Evolutionary conservation across 331 rosid genomes (phyloP).

Genomic region (Acacia pycnantha): DNA sequence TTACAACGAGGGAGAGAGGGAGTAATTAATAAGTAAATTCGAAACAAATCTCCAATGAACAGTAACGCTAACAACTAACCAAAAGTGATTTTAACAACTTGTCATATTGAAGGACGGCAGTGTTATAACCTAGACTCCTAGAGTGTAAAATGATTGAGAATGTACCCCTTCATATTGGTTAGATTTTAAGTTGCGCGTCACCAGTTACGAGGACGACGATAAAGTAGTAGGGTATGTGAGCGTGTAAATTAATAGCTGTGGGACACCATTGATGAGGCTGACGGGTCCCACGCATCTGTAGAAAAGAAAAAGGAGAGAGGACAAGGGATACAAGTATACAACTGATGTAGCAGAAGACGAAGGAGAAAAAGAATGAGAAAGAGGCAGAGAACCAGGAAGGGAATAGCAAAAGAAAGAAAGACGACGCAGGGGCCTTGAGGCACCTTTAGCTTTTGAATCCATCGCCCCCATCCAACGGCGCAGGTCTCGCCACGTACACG

Average conservation of each 20-base stretch:
- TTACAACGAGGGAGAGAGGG: no score
- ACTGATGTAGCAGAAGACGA: conserved; percentile 23
- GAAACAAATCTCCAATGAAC: background rate
- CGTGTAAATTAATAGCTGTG: conserved; percentile 14
- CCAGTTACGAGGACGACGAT: background rate
- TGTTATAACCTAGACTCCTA: no score
- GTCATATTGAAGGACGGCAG: no score
- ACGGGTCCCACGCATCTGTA: conserved; percentile 31
- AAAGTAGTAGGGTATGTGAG: background rate
- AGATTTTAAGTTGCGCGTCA: background rate
- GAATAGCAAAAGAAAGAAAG: conserved; percentile 11
- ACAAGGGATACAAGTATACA: background rate
- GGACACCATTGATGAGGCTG: conserved; percentile 10
- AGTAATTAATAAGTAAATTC: background rate
- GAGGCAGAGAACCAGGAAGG: conserved; percentile 14
- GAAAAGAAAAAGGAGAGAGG: conserved; percentile 17
- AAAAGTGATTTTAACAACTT: background rate
- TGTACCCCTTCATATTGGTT: background rate
- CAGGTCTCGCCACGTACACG: background rate
- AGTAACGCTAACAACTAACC: background rate
- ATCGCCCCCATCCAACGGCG: background rate
- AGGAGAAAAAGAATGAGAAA: no score
- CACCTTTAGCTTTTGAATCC: background rate
- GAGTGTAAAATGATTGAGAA: background rate
- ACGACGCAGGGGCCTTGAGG: background rate